Conservation (phyloP, 139 green algal species). For the Pedinophyceae sp. region DNA sequence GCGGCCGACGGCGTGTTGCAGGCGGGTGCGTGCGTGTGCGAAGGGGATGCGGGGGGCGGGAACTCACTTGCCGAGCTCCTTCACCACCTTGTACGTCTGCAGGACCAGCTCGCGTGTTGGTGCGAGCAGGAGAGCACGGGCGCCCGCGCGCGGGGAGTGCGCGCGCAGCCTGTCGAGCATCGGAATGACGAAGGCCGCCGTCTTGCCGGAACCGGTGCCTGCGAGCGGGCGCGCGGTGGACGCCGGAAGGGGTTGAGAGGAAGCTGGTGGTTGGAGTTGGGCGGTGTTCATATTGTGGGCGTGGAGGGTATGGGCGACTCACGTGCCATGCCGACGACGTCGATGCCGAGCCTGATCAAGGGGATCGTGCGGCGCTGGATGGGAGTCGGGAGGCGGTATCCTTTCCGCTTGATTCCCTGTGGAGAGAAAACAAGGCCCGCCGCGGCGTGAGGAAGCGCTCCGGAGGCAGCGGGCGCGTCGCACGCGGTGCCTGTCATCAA, state of each 20-base stretch:
- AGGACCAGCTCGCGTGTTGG: constrained; percentile 57
- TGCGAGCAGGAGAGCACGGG: constrained; percentile 69
- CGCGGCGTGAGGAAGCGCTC: constrained; percentile 10
- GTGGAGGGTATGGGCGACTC: no score
- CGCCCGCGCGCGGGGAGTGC: constrained; percentile 59
- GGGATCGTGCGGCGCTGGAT: constrained; percentile 85
- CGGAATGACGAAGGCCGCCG: constrained; percentile 83
- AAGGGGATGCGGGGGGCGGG: no score
- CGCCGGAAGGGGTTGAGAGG: constrained; percentile 15
- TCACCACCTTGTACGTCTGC: constrained; percentile 73
- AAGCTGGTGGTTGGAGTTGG: not conserved
- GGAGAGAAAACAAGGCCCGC: no score
- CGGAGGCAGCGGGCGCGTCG: no score
- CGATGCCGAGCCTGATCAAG: constrained; percentile 51
- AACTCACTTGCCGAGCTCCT: constrained; percentile 54
- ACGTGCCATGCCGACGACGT: constrained; percentile 81
- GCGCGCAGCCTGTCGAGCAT: constrained; percentile 65
- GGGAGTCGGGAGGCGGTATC: constrained; percentile 85
- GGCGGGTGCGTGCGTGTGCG: no score
- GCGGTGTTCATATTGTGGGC: not conserved
- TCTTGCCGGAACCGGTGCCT: constrained; percentile 95
- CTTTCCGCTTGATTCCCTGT: constrained; percentile 84
- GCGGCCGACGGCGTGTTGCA: no score
- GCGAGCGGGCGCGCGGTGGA: constrained; percentile 41
- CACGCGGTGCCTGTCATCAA: no score